Conservation (phyloP, 148 eudicot species). For the Tetragonia tetragonoides region DNA sequence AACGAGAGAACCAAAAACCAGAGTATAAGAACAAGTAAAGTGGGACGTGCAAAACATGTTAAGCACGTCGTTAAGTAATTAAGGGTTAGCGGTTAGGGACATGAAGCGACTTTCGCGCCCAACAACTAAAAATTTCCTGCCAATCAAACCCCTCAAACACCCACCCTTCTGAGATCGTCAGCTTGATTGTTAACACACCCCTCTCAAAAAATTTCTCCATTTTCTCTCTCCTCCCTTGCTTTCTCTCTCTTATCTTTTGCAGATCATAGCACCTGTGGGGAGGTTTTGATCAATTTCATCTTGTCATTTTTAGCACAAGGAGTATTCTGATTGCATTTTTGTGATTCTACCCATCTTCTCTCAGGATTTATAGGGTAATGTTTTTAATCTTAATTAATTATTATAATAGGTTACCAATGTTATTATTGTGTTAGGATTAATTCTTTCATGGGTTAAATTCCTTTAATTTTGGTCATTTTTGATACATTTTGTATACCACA, state of each 20-base stretch:
- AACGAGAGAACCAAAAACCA: background rate
- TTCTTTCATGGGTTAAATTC: background rate
- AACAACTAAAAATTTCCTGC: constrained; percentile 19
- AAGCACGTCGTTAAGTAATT: constrained; percentile 19
- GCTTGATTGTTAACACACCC: background rate
- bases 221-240: background rate
- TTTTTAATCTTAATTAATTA: background rate
- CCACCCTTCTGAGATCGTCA: background rate
- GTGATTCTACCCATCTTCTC: background rate
- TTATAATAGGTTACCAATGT: background rate
- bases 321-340: background rate
- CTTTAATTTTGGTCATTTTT: background rate
- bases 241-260: background rate
- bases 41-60: constrained; percentile 32
- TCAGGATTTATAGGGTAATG: constrained; percentile 16
- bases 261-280: constrained; percentile 1
- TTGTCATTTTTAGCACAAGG: no score
- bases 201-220: background rate
- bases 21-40: background rate
- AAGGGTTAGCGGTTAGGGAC: constrained; percentile 9
- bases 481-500: background rate
- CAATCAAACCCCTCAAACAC: constrained; percentile 8
- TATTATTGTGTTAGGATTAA: background rate
- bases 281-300: background rate
- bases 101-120: constrained; percentile 37